These are phyloP conservation scores for Pezicula neosporulosa DNA, from an alignment of 2,329 filamentous ascomycete species.

Conservation along the genomic window DNA sequence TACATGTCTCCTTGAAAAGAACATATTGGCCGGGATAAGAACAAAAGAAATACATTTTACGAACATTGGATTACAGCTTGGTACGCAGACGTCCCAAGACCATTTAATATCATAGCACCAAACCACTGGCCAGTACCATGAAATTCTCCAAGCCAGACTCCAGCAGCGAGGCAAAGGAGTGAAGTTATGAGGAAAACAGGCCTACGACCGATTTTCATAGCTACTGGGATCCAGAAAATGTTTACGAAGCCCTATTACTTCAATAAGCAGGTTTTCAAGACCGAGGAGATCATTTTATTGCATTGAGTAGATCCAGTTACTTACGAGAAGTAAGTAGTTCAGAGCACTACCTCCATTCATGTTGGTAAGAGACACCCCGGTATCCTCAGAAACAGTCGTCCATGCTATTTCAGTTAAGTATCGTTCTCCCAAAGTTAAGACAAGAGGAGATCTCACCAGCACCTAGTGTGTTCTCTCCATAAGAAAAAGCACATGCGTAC, in stretches of 20 bases:
- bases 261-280: too few species aligned
- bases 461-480: constrained; percentile 37
- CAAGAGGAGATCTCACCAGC: constrained; percentile 11
- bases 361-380: constrained; percentile 33
- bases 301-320: not conserved
- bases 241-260: constrained; percentile 31
- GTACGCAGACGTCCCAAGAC: constrained; percentile 13
- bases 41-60: too few species aligned
- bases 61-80: too few species aligned
- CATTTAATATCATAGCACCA: constrained; percentile 26
- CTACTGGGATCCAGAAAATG: constrained; percentile 31
- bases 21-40: too few species aligned
- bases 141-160: constrained; percentile 29
- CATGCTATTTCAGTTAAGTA: constrained; percentile 21
- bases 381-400: constrained; percentile 36
- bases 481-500: constrained; percentile 37
- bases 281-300: too few species aligned
- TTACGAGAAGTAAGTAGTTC: constrained; percentile 33
- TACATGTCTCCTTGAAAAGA: too few species aligned
- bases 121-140: constrained; percentile 29
- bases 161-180: constrained; percentile 25
- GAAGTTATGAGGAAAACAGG: constrained; percentile 33
- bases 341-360: constrained; percentile 38
- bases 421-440: too few species aligned
- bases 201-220: constrained; percentile 30